phyloP scores from a whole-genome alignment of 2,329 filamentous ascomycete genomes.

The Fusarium sp. region DNA sequence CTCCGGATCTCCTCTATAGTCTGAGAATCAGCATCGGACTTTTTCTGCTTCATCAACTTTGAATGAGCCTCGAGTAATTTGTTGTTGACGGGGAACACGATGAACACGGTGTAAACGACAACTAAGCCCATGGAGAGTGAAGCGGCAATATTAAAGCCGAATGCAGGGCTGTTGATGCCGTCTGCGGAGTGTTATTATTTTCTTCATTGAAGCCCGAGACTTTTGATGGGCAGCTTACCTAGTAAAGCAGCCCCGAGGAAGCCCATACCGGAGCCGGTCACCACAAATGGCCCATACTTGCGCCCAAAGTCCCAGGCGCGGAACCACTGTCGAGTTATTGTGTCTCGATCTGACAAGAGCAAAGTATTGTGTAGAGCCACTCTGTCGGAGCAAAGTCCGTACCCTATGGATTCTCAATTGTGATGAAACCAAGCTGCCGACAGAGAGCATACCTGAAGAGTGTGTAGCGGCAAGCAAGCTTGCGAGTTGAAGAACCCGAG shows the following conservation, averaged over 20 bases:
- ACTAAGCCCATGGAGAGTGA: neutral
- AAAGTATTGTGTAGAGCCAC: constrained; percentile 1
- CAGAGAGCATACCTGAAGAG: neutral
- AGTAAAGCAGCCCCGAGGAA: neutral
- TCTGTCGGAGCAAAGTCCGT: constrained; percentile 1
- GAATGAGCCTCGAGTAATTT: neutral
- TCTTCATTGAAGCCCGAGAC: neutral
- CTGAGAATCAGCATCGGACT: neutral
- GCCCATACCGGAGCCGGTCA: neutral
- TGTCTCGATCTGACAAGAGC: neutral
- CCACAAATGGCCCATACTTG: neutral
- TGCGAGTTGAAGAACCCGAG: neutral
- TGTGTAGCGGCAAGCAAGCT: neutral
- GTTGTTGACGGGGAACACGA: constrained; percentile 2
- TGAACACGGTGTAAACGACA: neutral
- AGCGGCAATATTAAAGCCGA: neutral
- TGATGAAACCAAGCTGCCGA: neutral
- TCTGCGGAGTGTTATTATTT: neutral
- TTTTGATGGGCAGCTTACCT: neutral
- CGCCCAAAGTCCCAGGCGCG: constrained; percentile 1
- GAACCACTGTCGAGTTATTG: neutral
- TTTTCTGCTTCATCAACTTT: neutral
- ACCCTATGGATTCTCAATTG: neutral
- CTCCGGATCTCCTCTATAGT: neutral
- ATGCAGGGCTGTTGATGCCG: neutral